These are phyloP conservation scores for Colletotrichum higginsianum DNA, from an alignment of 2,329 filamentous ascomycete genomes.

Conservation along the genomic window DNA sequence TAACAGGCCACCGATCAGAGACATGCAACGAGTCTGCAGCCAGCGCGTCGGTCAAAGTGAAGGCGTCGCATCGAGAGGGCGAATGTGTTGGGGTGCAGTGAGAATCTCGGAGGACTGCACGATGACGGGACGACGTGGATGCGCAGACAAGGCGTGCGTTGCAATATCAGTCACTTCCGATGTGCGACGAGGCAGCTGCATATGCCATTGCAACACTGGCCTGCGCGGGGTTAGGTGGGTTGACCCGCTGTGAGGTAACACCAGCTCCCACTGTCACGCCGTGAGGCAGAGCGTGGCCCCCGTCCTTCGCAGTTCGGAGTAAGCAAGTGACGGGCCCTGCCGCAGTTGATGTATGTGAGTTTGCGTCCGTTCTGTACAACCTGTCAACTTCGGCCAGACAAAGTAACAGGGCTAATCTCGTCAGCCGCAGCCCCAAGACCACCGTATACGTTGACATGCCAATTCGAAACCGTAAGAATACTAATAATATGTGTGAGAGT, in stretches of 20 bases:
- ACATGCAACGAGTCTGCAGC: slow-evolving; percentile 23
- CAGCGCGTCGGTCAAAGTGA: slow-evolving; percentile 15
- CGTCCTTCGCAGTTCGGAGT: slow-evolving; percentile 23
- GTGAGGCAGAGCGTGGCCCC: slow-evolving; percentile 19
- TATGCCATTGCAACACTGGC: slow-evolving; percentile 8
- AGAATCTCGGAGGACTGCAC: background rate
- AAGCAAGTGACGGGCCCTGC: slow-evolving; percentile 34
- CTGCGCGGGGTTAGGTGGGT: background rate
- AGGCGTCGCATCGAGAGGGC: slow-evolving; percentile 7
- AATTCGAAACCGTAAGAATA: background rate
- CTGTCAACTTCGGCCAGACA: slow-evolving; percentile 18
- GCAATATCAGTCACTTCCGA: slow-evolving; percentile 6
- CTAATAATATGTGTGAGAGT: no score
- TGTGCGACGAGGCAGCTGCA: slow-evolving; percentile 5
- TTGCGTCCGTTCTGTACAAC: slow-evolving; percentile 8
- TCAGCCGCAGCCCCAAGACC: background rate
- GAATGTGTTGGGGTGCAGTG: background rate
- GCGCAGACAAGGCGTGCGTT: slow-evolving; percentile 26
- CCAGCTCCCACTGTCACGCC: slow-evolving; percentile 2
- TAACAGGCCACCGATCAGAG: slow-evolving; percentile 20
- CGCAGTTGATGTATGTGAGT: slow-evolving; percentile 21
- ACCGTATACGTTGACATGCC: background rate
- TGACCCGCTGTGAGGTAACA: slow-evolving; percentile 26
- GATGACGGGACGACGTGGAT: background rate
- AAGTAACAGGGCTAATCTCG: slow-evolving; percentile 5